A percentile compares a stretch with the other conserved stretches of the same genome.
Evolutionary conservation across 1,284 basidiomycete species (phyloP).

Genomic region (Coriolopsis trogii): DNA sequence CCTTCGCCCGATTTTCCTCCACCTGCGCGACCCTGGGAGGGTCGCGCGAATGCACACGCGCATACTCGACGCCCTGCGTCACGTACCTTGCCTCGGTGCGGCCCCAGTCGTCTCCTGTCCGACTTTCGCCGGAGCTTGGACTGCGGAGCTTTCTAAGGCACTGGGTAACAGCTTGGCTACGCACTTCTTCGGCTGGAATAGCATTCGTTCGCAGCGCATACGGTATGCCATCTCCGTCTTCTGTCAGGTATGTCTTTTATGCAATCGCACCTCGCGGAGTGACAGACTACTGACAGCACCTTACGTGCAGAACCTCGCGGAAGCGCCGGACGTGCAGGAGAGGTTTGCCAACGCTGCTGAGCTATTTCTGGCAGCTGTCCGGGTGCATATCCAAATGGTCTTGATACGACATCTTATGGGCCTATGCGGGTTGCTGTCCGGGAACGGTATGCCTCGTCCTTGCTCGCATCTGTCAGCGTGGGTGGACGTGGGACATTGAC

Average conservation of each 20-base stretch:
- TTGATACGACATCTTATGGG: constrained; percentile 59
- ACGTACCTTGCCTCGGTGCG: constrained; percentile 36
- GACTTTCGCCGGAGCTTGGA: constrained; percentile 30
- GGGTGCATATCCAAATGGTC: constrained; percentile 54
- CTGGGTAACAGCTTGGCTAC: constrained; percentile 53
- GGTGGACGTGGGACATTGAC: constrained; percentile 10
- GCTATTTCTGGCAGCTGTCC: constrained; percentile 51
- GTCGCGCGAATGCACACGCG: constrained; percentile 45
- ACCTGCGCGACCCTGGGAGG: constrained; percentile 36
- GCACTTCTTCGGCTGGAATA: constrained; percentile 65
- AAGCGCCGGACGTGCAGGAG: constrained; percentile 31
- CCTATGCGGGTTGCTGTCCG: constrained; percentile 43
- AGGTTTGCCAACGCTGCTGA: constrained; percentile 55
- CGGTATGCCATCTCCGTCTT: constrained; percentile 61
- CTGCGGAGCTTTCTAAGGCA: constrained; percentile 39
- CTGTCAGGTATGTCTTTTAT: constrained; percentile 56
- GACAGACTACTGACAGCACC: too few relatives aligned
- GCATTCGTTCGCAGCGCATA: constrained; percentile 54
- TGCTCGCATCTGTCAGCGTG: too few relatives aligned
- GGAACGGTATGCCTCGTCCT: constrained; percentile 8
- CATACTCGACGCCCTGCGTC: constrained; percentile 49
- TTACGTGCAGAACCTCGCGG: constrained; percentile 35
- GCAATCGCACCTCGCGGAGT: not conserved
- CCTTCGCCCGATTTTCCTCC: constrained; percentile 59
- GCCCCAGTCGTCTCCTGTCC: constrained; percentile 35